Evolutionary conservation across 768 basidiomycete genomes (phyloP), one percentile per base, ranked within the genome.

Genomic region (Chiua virens): DNA sequence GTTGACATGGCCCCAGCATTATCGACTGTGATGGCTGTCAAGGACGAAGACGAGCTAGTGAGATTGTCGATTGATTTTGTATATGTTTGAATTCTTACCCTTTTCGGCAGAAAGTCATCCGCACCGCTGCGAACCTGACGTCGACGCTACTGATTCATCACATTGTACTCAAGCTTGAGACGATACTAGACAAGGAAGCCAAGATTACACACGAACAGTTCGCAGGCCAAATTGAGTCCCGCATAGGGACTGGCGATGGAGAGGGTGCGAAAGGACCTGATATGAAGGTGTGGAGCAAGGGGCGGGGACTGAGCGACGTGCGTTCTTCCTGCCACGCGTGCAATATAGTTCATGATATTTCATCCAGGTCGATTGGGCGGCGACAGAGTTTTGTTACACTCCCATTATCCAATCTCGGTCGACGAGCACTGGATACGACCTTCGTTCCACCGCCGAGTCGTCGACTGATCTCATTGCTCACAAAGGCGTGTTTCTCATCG

Each of bases 401-500:
- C 94, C 96, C 3, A 95, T 98, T 67, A 91, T 98, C 64, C 96
- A 98, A 59, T 98, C 95, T 7, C 87, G 87, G 37, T 88, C 91
- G 8, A 87, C 87, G 32, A 81, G 78, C 53, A 76, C 80, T 10
- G 89, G 91, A 8, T 98, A 96, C 67, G 96, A 98, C 67, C 75
- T 98, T 42, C 83, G 86, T 52, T 86, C 87, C 36, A 89, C 87
- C 2, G 92, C 92, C 0, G 86, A 92, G 66, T 93, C 95, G 7
- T 86, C 91, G 20, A 75, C 81, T 23, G 89, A 96, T 61, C 78
- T 79, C 52, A 87, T 98, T 57, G 85, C 89, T 43, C 82, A 89
- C 71, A 86, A 89, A 61, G 95, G 95, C 18, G 91, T 98, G 36
- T 82, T 98, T 50, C 74, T 98, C 7, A 84, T 91, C 10, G 82